phyloP scores from a whole-genome alignment of 768 basidiomycete species.

The Hirschioporus abietinus region DNA sequence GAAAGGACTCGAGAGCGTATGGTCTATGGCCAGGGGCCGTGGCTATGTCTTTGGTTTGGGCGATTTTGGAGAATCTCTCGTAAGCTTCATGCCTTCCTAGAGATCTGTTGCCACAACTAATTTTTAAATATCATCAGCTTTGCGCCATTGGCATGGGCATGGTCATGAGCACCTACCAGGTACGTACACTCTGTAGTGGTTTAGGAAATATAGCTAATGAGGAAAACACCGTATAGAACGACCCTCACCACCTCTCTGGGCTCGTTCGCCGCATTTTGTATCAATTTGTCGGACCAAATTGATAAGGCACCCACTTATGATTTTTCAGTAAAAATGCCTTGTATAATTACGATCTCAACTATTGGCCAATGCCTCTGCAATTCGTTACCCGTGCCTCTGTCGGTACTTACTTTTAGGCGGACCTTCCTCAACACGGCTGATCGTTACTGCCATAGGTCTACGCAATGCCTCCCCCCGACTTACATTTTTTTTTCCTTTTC shows the following conservation, averaged over 20 bases:
- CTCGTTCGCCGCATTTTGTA: slow-evolving; percentile 78
- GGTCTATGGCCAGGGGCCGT: slow-evolving; percentile 71
- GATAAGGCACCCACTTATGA: neutral
- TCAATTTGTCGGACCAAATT: slow-evolving; percentile 88
- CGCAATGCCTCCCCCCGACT: neutral
- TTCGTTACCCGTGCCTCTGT: neutral
- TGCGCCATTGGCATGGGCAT: slow-evolving; percentile 82
- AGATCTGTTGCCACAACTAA: neutral
- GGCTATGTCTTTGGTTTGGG: slow-evolving; percentile 71
- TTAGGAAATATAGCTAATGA: neutral
- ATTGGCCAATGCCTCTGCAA: neutral
- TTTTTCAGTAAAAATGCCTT: neutral
- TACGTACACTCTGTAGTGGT: slow-evolving; percentile 14
- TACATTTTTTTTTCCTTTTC: no score
- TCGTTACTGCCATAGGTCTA: neutral
- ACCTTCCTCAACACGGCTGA: neutral
- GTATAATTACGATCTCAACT: neutral
- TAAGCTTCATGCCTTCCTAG: slow-evolving; percentile 27
- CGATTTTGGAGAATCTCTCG: slow-evolving; percentile 60
- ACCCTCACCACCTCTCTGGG: slow-evolving; percentile 78
- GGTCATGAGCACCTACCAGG: slow-evolving; percentile 90
- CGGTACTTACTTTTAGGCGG: neutral
- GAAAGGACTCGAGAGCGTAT: slow-evolving; percentile 86
- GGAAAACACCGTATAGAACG: slow-evolving; percentile 31
- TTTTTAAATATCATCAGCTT: slow-evolving; percentile 28